phyloP scores from a whole-genome alignment of 2,329 filamentous ascomycete species.

The Cadophora sp. region DNA sequence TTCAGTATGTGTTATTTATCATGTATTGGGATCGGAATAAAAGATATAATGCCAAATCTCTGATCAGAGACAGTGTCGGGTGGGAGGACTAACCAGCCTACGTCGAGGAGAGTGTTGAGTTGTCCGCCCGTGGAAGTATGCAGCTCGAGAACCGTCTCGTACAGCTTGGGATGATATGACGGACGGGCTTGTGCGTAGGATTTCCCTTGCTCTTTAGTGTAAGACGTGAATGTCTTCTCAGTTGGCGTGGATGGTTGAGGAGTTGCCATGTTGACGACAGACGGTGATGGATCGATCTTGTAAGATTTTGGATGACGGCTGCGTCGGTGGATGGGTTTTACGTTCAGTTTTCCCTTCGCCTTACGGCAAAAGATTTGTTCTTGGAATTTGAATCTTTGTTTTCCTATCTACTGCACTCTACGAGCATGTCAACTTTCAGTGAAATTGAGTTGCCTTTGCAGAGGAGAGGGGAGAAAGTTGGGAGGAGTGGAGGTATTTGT shows the following conservation, averaged over 20 bases:
- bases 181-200: constrained; percentile 36
- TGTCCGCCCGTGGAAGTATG: constrained; percentile 34
- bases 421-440: not conserved
- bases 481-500: not conserved
- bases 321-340: not conserved
- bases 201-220: constrained; percentile 34
- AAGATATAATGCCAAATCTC: no score
- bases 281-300: not conserved
- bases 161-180: constrained; percentile 27
- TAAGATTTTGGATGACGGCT: not conserved
- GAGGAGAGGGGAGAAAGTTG: not conserved
- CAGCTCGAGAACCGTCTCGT: constrained; percentile 30
- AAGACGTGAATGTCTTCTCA: constrained; percentile 40
- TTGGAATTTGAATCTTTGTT: not conserved
- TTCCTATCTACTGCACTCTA: not conserved
- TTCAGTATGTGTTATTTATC: no score
- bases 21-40: no score
- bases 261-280: constrained; percentile 5
- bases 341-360: not conserved
- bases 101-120: constrained; percentile 37
- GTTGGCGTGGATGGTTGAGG: constrained; percentile 6
- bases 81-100: no score
- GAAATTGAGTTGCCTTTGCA: not conserved
- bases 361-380: not conserved
- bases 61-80: no score